phyloP scores from a whole-genome alignment of 306 rosid species.

The Boehmeria nivea region DNA sequence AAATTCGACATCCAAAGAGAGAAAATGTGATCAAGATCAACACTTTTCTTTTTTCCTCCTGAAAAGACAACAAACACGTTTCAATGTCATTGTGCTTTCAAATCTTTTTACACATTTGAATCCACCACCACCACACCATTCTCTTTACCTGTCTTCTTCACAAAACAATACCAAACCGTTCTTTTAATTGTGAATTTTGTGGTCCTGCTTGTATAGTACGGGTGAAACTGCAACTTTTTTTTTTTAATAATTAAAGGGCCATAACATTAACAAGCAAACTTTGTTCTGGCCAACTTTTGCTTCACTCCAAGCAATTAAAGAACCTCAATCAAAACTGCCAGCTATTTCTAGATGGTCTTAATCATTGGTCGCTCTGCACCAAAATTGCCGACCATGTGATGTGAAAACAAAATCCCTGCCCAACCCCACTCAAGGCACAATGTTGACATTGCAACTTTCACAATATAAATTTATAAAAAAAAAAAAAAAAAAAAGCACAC shows the following conservation, averaged over 20 bases:
- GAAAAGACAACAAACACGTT: background rate
- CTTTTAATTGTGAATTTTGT: slow-evolving; percentile 14
- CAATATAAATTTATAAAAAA: background rate
- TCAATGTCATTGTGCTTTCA: background rate
- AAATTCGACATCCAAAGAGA: too few species aligned
- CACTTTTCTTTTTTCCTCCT: background rate
- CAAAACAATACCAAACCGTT: background rate
- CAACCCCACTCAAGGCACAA: background rate
- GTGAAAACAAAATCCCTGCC: background rate
- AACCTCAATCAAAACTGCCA: slow-evolving; percentile 27
- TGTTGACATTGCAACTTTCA: background rate
- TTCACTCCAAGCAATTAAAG: slow-evolving; percentile 24
- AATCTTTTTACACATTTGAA: background rate
- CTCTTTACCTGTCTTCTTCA: background rate
- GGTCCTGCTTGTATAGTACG: slow-evolving; percentile 39
- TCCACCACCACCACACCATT: background rate
- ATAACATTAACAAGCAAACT: slow-evolving; percentile 17
- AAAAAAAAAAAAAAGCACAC: background rate
- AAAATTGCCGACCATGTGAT: slow-evolving; percentile 24
- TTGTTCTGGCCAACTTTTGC: slow-evolving; percentile 13
- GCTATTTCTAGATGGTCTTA: slow-evolving; percentile 31
- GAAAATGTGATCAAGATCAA: too few species aligned
- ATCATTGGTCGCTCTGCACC: slow-evolving; percentile 34
- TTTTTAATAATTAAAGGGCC: slow-evolving; percentile 21
- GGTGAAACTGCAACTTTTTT: slow-evolving; percentile 19